These are phyloP conservation scores for Globisporangium acanthophoron DNA, from an alignment of 352 stramenopile genomes.

Conservation along the genomic window DNA sequence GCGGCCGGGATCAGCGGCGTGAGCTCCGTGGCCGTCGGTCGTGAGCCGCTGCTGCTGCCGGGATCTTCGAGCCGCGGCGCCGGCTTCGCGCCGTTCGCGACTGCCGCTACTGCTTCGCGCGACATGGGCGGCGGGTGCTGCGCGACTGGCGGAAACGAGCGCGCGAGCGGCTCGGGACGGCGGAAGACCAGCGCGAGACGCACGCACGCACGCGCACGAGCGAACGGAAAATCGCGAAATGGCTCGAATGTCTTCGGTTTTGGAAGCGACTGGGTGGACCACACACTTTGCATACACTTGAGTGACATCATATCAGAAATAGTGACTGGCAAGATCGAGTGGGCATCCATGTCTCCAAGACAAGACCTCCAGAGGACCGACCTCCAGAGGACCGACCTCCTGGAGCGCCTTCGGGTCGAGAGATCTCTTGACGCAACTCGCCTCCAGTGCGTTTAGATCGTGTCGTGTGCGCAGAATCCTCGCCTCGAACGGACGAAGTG, in stretches of 20 bases:
- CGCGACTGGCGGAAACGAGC: neutral
- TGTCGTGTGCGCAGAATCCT: too few species aligned
- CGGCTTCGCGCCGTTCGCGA: neutral
- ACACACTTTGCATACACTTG: neutral
- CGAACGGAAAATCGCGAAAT: neutral
- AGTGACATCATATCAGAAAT: constrained; percentile 1
- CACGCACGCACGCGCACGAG: too few species aligned
- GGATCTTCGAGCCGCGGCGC: neutral
- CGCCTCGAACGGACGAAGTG: too few species aligned
- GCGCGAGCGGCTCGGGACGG: neutral
- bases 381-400: too few species aligned
- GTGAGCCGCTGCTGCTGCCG: neutral
- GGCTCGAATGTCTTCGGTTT: neutral
- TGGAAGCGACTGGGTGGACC: neutral
- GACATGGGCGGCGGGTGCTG: neutral
- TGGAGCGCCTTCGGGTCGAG: neutral
- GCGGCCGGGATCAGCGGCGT: constrained; percentile 44
- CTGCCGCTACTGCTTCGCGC: neutral
- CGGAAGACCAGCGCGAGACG: too few species aligned
- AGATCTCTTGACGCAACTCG: neutral
- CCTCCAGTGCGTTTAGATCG: too few species aligned
- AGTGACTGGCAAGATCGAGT: neutral
- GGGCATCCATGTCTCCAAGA: too few species aligned
- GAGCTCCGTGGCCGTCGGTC: constrained; percentile 20
- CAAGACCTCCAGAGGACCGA: too few species aligned